These are phyloP conservation scores for Podospora pseudopauciseta DNA, from an alignment of 495 filamentous ascomycete species.

Conservation along the genomic window DNA sequence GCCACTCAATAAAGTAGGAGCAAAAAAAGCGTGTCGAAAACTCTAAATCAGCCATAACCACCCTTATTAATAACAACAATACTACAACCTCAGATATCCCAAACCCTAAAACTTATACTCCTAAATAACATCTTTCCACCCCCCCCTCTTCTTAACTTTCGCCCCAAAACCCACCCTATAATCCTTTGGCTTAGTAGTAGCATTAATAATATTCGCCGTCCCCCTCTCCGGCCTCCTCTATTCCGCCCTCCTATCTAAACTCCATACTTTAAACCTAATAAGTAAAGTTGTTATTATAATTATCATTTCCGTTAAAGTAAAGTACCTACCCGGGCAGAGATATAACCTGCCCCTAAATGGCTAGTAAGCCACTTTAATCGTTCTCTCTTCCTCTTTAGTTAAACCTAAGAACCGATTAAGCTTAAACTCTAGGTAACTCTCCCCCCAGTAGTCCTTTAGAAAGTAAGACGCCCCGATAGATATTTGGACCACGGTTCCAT, in stretches of 20 bases:
- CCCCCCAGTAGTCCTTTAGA: slow-evolving; percentile 14
- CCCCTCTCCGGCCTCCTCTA: slow-evolving; percentile 13
- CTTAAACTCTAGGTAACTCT: slow-evolving; percentile 13
- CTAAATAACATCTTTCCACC: slow-evolving; percentile 17
- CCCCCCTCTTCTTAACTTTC: slow-evolving; percentile 2
- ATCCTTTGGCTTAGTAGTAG: slow-evolving; percentile 18
- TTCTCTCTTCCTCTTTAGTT: background rate
- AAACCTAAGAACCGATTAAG: slow-evolving; percentile 16
- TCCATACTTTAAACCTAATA: slow-evolving; percentile 17
- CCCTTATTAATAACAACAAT: too few relatives aligned
- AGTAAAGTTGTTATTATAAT: slow-evolving; percentile 15
- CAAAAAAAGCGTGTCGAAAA: too few relatives aligned
- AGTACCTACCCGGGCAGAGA: slow-evolving; percentile 18
- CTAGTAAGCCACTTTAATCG: slow-evolving; percentile 11
- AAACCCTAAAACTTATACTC: slow-evolving; percentile 4
- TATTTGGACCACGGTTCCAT: slow-evolving; percentile 13
- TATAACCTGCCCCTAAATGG: slow-evolving; percentile 19
- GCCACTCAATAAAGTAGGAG: too few relatives aligned
- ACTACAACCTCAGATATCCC: too few relatives aligned
- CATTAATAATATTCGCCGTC: slow-evolving; percentile 15
- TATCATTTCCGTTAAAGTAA: slow-evolving; percentile 23
- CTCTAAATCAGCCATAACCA: too few relatives aligned
- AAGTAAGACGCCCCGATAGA: slow-evolving; percentile 8
- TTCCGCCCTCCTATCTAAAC: background rate
- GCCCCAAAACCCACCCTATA: slow-evolving; percentile 14